Base-by-base conservation (phyloP, 2,329 filamentous ascomycete genomes). In the Sordariomycetes sp. region DNA sequence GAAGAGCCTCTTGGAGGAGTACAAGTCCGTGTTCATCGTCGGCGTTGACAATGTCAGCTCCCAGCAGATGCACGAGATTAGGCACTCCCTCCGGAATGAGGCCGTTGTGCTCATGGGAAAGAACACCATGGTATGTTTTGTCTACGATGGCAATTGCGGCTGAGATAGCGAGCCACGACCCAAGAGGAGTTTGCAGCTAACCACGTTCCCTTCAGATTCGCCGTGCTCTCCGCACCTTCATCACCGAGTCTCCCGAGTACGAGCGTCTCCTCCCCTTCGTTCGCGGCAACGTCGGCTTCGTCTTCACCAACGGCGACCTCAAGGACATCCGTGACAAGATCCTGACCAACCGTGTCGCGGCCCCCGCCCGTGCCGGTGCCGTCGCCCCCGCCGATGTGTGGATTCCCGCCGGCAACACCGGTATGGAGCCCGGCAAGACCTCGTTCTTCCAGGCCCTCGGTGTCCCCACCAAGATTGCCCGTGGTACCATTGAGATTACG, bases 41-140 rank as follows among this genome's bases (percentile, higher is more conserved):
- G 72, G 85, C 72, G 87, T 92, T 73, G 89, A 97, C 90, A 99
- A 97, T 99, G 94, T 99, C 85, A 90, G 87, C 76, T 99, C 94
- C 68, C 94, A 99, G 86, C 95, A 99, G 86, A 99, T 99, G 95
- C 94, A 99, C 89, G 94, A 99, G 85, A 97, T 99, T 76, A 89
- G 94, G 75, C 79, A 86, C 70, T 78, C 89, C 70, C 88, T 99
- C 75, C 91, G 94, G 74, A 87, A 86, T 62, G 79, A 95, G 77
- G 91, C 84, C 77, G 88, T 97, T 68, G 91, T 99, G 68, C 82
- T 99, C 79, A 97, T 97, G 94, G 94, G 92, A 74, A 97, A 96
- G 87, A 99, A 99, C 86, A 99, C 94, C 77, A 99, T 99, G 94
- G 92, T 94, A 76, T 60, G 80, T 67, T 45, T 45, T 8, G 8